Conservation (phyloP, 2,329 filamentous ascomycete genomes). For the Aspergillus viridinutans region DNA sequence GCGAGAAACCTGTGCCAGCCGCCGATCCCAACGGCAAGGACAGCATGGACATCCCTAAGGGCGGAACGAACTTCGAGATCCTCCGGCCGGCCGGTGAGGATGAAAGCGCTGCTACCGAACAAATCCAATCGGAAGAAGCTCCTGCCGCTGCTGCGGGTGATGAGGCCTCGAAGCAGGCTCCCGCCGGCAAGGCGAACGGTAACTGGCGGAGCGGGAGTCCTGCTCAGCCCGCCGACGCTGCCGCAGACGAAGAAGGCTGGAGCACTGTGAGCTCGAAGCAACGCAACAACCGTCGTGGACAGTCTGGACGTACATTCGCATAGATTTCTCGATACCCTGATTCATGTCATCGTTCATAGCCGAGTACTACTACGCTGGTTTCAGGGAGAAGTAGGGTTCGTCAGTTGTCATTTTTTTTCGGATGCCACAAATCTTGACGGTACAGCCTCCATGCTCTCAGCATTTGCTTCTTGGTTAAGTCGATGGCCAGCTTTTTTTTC, state of each 20-base stretch:
- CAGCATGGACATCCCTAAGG: constrained; percentile 35
- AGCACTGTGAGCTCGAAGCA: constrained; percentile 44
- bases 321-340: constrained; percentile 37
- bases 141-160: constrained; percentile 43
- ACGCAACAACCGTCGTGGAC: constrained; percentile 43
- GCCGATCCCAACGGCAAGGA: constrained; percentile 41
- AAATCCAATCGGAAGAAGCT: constrained; percentile 47
- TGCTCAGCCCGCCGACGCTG: constrained; percentile 26
- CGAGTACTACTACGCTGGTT: constrained; percentile 9
- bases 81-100: constrained; percentile 48
- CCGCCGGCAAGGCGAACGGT: constrained; percentile 40
- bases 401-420: not conserved
- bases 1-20: constrained; percentile 29
- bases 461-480: constrained; percentile 21
- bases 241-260: constrained; percentile 44
- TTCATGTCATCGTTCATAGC: constrained; percentile 15
- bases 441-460: constrained; percentile 5
- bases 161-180: constrained; percentile 53
- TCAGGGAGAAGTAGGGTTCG: constrained; percentile 3
- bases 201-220: constrained; percentile 36
- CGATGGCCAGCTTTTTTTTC: constrained; percentile 20
- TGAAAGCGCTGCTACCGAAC: constrained; percentile 47
- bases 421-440: not conserved
- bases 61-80: constrained; percentile 52
- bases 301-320: constrained; percentile 35